Conservation (phyloP, 192 early-diverging fungal genomes). For the Backusella luteola region DNA sequence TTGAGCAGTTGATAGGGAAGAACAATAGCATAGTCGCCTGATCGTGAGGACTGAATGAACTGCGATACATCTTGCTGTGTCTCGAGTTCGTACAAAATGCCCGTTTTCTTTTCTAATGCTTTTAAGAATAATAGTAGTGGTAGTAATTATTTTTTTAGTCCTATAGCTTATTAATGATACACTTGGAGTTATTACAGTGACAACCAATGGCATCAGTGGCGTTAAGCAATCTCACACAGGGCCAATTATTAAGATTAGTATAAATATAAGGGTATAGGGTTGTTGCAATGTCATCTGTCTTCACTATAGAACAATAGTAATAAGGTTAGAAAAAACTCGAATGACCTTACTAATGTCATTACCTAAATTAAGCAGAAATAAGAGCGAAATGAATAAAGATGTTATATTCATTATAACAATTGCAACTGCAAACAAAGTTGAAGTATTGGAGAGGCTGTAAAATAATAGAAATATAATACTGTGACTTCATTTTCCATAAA, state of each 20-base stretch:
- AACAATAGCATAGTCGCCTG: constrained; percentile 55
- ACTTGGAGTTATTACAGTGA: constrained; percentile 41
- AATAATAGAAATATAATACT: too few species aligned
- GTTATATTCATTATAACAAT: not conserved
- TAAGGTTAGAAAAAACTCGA: not conserved
- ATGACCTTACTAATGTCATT: not conserved
- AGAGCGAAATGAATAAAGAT: not conserved
- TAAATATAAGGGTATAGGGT: constrained; percentile 43
- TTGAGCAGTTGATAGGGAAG: constrained; percentile 62
- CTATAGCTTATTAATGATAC: not conserved
- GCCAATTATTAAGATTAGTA: constrained; percentile 43
- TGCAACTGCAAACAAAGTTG: not conserved
- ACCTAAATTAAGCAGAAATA: not conserved
- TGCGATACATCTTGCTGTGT: constrained; percentile 46
- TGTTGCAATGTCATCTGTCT: constrained; percentile 32
- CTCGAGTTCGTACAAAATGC: constrained; percentile 55
- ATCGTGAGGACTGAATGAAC: constrained; percentile 38
- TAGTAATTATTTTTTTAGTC: not conserved
- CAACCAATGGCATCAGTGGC: constrained; percentile 58
- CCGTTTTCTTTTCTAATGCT: constrained; percentile 42
- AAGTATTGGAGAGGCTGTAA: too few species aligned
- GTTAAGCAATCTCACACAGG: constrained; percentile 59
- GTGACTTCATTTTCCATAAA: not conserved
- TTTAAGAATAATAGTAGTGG: not conserved
- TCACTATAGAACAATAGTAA: not conserved